Percentiles rank a stretch among this genome's conserved stretches.
Conservation (phyloP, 2,329 filamentous ascomycete species). For the Aspergillus sp. region DNA sequence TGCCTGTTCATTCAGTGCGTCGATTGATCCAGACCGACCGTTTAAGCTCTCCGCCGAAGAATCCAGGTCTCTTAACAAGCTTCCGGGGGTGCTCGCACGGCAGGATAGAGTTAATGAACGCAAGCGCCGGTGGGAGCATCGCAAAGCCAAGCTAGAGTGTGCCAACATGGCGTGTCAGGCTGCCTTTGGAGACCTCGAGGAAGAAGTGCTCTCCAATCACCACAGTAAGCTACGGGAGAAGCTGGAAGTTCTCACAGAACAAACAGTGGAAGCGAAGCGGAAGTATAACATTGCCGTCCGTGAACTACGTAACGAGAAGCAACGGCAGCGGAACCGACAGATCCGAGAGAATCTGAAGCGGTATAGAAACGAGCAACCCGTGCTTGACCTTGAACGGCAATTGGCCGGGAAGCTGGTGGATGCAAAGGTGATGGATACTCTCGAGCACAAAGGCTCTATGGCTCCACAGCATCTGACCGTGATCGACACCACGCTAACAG, state of each 20-base stretch:
- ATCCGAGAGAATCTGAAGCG: constrained; percentile 26
- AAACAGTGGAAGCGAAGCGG: constrained; percentile 4
- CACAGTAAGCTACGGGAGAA: neutral
- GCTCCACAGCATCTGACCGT: neutral
- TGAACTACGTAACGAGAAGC: constrained; percentile 22
- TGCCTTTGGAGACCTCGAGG: neutral
- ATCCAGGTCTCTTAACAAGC: neutral
- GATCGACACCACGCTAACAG: constrained; percentile 22
- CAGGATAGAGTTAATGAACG: neutral
- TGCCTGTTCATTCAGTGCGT: neutral
- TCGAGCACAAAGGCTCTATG: constrained; percentile 14
- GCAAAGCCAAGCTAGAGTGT: neutral
- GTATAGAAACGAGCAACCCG: constrained; percentile 30
- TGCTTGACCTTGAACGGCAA: constrained; percentile 26
- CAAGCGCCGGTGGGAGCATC: neutral
- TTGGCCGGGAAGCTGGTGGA: constrained; percentile 26
- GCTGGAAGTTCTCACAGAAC: constrained; percentile 6
- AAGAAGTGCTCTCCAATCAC: neutral
- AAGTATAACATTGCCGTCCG: constrained; percentile 14
- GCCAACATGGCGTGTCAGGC: neutral
- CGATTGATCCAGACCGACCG: neutral
- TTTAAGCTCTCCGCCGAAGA: neutral
- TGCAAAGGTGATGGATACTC: constrained; percentile 22
- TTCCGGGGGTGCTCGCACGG: neutral
- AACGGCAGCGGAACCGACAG: constrained; percentile 18